These are phyloP conservation scores for Papilionanthe hybrid DNA, from an alignment of 116 monocot species.

Conservation along the genomic window DNA sequence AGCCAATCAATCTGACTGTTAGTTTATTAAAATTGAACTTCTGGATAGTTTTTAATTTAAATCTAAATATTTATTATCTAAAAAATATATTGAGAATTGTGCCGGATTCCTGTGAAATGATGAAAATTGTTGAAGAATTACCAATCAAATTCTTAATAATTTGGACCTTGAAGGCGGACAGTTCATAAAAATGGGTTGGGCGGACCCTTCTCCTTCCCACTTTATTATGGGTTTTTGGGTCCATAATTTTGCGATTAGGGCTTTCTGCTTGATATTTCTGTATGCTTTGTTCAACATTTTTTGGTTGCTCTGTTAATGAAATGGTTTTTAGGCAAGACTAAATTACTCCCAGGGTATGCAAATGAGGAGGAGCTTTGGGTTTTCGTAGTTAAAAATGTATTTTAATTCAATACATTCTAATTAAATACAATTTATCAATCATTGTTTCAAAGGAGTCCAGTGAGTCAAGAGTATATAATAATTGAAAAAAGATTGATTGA, in stretches of 20 bases:
- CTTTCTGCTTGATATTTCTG: background rate
- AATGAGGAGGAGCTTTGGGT: background rate
- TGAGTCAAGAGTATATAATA: too few relatives aligned
- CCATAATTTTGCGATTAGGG: background rate
- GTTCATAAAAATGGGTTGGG: too few relatives aligned
- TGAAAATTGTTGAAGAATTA: too few relatives aligned
- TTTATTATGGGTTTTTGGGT: background rate
- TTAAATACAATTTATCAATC: background rate
- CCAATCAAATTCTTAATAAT: too few relatives aligned
- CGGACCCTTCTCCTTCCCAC: slow-evolving; percentile 18
- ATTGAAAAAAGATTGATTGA: too few relatives aligned
- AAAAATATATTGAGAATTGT: too few relatives aligned
- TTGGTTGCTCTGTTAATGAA: background rate
- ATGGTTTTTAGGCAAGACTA: background rate
- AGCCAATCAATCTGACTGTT: too few relatives aligned
- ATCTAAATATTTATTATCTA: too few relatives aligned
- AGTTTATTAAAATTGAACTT: too few relatives aligned
- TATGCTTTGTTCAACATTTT: background rate
- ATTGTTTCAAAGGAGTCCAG: background rate
- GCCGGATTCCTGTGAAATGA: too few relatives aligned
- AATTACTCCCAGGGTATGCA: background rate
- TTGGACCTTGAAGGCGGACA: too few relatives aligned
- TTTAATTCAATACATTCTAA: background rate
- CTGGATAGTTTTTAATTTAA: too few relatives aligned
- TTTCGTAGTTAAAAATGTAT: background rate